Base-by-base conservation (phyloP, 176 grass and related monocot species). In the Oryza australiensis region DNA sequence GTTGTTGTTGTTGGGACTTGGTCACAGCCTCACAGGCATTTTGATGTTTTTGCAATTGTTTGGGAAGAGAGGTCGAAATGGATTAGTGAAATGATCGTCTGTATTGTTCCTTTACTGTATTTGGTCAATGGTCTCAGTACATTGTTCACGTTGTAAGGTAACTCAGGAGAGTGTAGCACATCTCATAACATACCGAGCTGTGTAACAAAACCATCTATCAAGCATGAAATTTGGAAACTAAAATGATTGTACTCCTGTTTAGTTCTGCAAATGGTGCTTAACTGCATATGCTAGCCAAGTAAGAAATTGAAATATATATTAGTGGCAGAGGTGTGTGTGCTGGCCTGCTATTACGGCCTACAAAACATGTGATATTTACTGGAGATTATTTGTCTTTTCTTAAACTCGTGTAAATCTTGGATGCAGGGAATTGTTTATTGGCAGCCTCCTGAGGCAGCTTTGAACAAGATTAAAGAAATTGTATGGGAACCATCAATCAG, bases 381-480 rank as follows among this genome's bases (percentile, higher is more conserved):
- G 16, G 29, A 86, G 64, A 81, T 73, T 65, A 12, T 7, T 64
- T 69, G 76, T 4, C 20, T 55, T 7, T 1, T 23, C 32, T 26
- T 48, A 42, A 67, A 73, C 59, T 37, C 46, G 2, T 67, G 62
- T 72, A 26, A 23, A 46, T 80, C 29, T 23, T 78, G 64, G 43
- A 71, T 83, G 82, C 62, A 99, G 96, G 96, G 96, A 81, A 62
- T 99, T 82, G 96, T 99, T 84, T 95, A 99, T 69, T 99, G 96
- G 96, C 91, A 94, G 85, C 93, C 96, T 64, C 96, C 96, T 18
- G 89, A 92, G 78, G 13, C 80, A 67, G 93, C 96, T 78, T 16
- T 99, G 40, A 83, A 81, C 26, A 95, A 94, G 79, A 77, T 90
- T 7, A 91, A 99, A 70, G 84, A 99, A 35, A 70, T 91, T 64